A percentile compares a stretch with the other conserved stretches of the same genome.
These are phyloP conservation scores for Trichosanthes cucumerina DNA, from an alignment of 306 rosid species.

Conservation along the genomic window DNA sequence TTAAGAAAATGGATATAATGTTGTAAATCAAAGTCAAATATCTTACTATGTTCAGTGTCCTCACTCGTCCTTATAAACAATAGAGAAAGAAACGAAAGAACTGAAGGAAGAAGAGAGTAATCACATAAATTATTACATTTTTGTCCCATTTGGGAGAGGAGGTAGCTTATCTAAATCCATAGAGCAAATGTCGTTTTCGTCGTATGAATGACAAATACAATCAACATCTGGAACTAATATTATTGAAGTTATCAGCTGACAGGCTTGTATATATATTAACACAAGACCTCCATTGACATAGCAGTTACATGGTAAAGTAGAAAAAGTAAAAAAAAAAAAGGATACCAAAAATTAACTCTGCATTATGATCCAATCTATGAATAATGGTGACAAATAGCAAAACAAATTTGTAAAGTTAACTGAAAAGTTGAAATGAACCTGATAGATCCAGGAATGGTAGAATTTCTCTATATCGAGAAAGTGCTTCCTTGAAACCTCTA, in stretches of 20 bases:
- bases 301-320: background rate
- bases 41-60: background rate
- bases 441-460: conserved; percentile 62
- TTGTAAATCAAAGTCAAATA: background rate
- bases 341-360: background rate
- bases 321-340: no score
- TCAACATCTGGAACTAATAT: background rate
- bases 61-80: background rate
- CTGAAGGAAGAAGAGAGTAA: background rate
- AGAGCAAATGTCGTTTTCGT: background rate
- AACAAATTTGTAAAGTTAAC: background rate
- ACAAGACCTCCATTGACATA: background rate
- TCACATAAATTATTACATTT: background rate
- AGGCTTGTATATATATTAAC: background rate
- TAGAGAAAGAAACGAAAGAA: background rate
- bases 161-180: background rate
- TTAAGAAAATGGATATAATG: background rate
- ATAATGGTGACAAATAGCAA: background rate
- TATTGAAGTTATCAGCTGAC: background rate
- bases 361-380: background rate
- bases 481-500: conserved; percentile 81
- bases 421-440: conserved; percentile 37
- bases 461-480: conserved; percentile 68
- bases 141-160: background rate
- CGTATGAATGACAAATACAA: background rate